Evolutionary conservation across 176 grass and related monocot species (phyloP).

Genomic region (Poa annua): DNA sequence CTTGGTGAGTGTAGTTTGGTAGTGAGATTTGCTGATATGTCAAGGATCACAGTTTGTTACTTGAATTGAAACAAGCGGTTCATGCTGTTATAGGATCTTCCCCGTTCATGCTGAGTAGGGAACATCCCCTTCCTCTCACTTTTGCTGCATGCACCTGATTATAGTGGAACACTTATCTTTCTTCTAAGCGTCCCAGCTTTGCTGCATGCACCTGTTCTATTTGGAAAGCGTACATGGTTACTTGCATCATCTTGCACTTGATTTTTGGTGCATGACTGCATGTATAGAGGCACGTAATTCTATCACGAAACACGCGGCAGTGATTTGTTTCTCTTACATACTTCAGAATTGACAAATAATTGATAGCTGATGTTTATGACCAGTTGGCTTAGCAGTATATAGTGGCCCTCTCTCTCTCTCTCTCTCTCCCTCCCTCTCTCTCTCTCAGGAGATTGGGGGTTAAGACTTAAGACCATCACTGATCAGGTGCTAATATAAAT

Average conservation of each 20-base stretch:
- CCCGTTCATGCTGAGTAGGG: background rate
- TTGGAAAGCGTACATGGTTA: background rate
- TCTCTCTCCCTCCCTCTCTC: background rate
- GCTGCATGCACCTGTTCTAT: background rate
- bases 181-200: background rate
- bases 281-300: background rate
- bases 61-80: background rate
- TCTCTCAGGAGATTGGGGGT: background rate
- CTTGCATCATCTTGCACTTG: background rate
- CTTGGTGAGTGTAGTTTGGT: constrained; percentile 21
- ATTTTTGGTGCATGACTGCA: background rate
- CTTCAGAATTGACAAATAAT: constrained; percentile 2
- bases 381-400: background rate
- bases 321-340: background rate
- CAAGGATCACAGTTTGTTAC: background rate
- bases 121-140: background rate
- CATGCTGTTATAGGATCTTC: constrained; percentile 1
- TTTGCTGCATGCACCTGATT: constrained; percentile 2
- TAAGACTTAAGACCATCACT: constrained; percentile 20
- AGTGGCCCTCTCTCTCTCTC: background rate
- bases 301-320: background rate
- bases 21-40: constrained; percentile 3
- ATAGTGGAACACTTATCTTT: constrained; percentile 6
- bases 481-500: constrained; percentile 17
- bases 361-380: background rate